A percentile compares a stretch with the other conserved stretches of the same genome.
Conservation (phyloP, 495 filamentous ascomycete species). For the Annulohypoxylon maeteangense region DNA sequence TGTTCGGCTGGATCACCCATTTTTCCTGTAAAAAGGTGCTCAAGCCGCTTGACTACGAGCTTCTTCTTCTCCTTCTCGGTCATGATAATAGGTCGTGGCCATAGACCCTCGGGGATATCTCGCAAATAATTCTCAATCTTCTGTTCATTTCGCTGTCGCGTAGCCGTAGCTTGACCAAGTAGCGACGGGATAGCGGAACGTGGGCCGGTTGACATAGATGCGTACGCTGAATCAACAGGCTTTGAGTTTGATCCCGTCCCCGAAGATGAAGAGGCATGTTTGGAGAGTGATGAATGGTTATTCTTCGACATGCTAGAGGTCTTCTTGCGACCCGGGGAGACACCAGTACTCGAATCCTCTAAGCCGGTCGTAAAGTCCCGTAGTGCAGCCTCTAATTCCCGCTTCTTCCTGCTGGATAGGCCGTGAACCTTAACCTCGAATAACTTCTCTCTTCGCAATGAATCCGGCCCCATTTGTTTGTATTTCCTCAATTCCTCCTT, state of each 20-base stretch:
- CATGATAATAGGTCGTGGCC: conserved; percentile 64
- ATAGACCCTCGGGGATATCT: conserved; percentile 68
- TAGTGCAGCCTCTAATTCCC: conserved; percentile 77
- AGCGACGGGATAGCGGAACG: conserved; percentile 50
- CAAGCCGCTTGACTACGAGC: conserved; percentile 73
- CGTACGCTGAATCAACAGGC: conserved; percentile 77
- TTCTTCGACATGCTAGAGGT: conserved; percentile 47
- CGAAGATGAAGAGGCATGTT: conserved; percentile 61
- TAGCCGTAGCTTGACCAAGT: conserved; percentile 40
- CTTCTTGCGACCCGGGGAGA: conserved; percentile 49
- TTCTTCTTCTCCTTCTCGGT: conserved; percentile 76
- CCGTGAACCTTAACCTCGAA: conserved; percentile 82
- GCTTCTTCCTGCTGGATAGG: conserved; percentile 70
- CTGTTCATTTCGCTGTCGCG: conserved; percentile 53
- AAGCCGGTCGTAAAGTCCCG: conserved; percentile 71
- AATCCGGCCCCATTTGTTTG: conserved; percentile 68
- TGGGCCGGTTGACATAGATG: conserved; percentile 71
- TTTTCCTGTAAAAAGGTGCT: conserved; percentile 83
- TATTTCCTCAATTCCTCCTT: conserved; percentile 75
- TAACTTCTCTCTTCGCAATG: conserved; percentile 71
- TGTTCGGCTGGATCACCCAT: conserved; percentile 51
- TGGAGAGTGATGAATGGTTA: conserved; percentile 51
- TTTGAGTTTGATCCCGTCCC: conserved; percentile 65
- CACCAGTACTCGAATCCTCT: conserved; percentile 54
- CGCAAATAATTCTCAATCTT: conserved; percentile 68